phyloP scores from a whole-genome alignment of 352 stramenopile genomes.

The Elongisporangium undulatum region DNA sequence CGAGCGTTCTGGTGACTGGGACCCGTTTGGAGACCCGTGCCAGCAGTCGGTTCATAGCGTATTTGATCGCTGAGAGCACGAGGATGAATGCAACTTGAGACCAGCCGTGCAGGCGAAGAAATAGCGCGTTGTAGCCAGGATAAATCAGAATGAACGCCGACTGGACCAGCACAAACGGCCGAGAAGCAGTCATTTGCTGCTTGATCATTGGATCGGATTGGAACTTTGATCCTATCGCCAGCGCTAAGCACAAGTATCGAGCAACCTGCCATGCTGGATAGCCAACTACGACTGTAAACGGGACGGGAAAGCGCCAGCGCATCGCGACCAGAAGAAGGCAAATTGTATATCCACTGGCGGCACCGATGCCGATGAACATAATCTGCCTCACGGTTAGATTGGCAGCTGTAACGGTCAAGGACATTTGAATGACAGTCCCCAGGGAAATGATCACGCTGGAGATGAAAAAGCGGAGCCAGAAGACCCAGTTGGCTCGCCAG shows the following conservation, averaged over 20 bases:
- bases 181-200: too few species aligned
- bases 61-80: too few species aligned
- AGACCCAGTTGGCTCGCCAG: conserved; percentile 17
- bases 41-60: too few species aligned
- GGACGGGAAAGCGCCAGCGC: conserved; percentile 17
- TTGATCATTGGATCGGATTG: too few species aligned
- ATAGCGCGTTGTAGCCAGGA: conserved; percentile 21
- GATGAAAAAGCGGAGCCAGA: conserved; percentile 20
- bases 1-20: too few species aligned
- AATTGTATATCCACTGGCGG: background rate
- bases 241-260: too few species aligned
- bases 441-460: conserved; percentile 9
- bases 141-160: conserved; percentile 21
- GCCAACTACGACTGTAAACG: conserved; percentile 7
- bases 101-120: too few species aligned
- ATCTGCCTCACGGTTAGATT: conserved; percentile 5
- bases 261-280: too few species aligned
- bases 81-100: too few species aligned
- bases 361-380: background rate
- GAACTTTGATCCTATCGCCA: too few species aligned
- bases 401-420: conserved; percentile 19
- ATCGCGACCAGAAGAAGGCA: background rate
- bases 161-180: too few species aligned
- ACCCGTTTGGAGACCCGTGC: too few species aligned
- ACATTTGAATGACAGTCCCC: conserved; percentile 11